Base-by-base conservation (phyloP, 2,329 filamentous ascomycete species). In the Paracoccidioides lutzii region DNA sequence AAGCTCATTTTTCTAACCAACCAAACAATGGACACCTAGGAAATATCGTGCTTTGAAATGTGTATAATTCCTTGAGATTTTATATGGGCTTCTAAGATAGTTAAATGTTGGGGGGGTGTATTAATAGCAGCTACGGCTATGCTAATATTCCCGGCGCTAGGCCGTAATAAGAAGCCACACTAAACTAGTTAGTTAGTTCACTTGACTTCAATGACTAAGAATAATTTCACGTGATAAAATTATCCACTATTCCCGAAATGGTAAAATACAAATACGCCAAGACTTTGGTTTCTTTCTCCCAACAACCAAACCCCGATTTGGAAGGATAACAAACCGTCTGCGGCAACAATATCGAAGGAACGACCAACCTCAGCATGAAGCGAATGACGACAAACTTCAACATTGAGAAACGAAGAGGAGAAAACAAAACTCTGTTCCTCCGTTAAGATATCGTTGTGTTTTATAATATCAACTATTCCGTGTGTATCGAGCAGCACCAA, bases 241-340 rank as follows among this genome's bases (percentile, higher is more conserved):
- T 7, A 2, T 12, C 3, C 33, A 15, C 33, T 50, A 50, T 37
- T 50, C 33, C 46, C n/a, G 33, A 50, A 50, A n/a, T 7, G 15
- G 46, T 15, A 52, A 52, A 52, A 52, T 41, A 38, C 42, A 43
- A 56, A 56, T 42, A 56, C 33, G 41, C 50, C 54, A 51, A 56
- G 48, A 40, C 38, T 7, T 42, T 2, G 22, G n/a, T 22, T 8
- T n/a, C n/a, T 5, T 30, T 32, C n/a, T 44, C 53, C n/a, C 10
- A 14, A 40, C 44, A 54, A 54, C 53, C 44, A 22, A 54, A 14
- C 44, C 53, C 22, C 22, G 30, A 35, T 40, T 30, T 8, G 53
- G 37, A 37, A 38, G 44, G 40, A 46, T 48, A 54, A 49, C 53
- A 54, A 54, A 54, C 38, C 48, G 40, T n/a, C n/a, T n/a, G n/a